Percentiles rank a stretch among this genome's conserved stretches.
phyloP scores from a whole-genome alignment of 768 basidiomycete species.

The Boletus huronensis region DNA sequence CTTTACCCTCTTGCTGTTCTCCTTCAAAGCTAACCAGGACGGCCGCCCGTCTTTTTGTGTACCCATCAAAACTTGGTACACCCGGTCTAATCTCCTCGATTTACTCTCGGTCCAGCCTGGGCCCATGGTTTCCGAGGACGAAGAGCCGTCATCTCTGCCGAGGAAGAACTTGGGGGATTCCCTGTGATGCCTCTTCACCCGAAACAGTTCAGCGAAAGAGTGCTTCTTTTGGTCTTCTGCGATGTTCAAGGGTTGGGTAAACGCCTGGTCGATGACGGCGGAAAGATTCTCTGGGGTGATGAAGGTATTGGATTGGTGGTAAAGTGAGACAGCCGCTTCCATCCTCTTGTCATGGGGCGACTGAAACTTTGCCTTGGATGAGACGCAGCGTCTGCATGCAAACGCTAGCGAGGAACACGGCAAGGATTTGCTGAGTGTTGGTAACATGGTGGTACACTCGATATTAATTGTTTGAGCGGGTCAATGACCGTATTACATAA shows the following conservation, averaged over 20 bases:
- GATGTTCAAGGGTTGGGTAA: conserved; percentile 32
- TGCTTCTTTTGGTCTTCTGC: conserved; percentile 19
- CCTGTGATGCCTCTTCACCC: conserved; percentile 10
- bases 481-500: conserved; percentile 16
- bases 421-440: conserved; percentile 1
- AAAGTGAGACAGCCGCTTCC: conserved; percentile 72
- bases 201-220: conserved; percentile 11
- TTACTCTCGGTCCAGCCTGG: conserved; percentile 30
- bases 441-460: conserved; percentile 13
- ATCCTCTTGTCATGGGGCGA: conserved; percentile 38
- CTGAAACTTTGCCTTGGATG: conserved; percentile 19
- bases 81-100: conserved; percentile 23
- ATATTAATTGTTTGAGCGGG: not conserved
- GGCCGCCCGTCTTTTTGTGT: conserved; percentile 29
- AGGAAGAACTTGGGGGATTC: conserved; percentile 26
- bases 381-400: conserved; percentile 15
- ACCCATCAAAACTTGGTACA: conserved; percentile 28
- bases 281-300: conserved; percentile 69
- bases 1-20: conserved; percentile 23
- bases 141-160: conserved; percentile 21
- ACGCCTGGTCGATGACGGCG: conserved; percentile 61
- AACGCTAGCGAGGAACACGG: conserved; percentile 5
- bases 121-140: conserved; percentile 25
- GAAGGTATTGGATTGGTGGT: conserved; percentile 71
- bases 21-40: conserved; percentile 32